Conservation (phyloP, 441 rosid species). For the Croton laevigatus region DNA sequence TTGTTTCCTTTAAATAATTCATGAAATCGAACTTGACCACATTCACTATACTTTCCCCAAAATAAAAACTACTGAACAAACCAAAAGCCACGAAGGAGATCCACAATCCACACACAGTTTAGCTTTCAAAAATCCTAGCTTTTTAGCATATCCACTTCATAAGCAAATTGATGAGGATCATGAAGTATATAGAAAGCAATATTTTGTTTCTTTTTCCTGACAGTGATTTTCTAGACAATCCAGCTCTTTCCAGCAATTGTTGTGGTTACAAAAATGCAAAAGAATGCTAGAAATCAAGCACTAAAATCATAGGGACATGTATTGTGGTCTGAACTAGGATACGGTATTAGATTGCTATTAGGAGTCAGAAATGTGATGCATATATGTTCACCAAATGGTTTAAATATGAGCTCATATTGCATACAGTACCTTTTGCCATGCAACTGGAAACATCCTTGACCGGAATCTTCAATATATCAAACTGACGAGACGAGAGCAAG, state of each 20-base stretch:
- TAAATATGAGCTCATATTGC: constrained; percentile 3
- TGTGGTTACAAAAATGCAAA: background rate
- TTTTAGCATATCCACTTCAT: background rate
- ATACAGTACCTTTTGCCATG: constrained; percentile 52
- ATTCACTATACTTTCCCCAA: background rate
- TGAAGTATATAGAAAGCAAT: background rate
- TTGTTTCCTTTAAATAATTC: background rate
- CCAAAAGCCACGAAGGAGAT: background rate
- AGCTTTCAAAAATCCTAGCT: background rate
- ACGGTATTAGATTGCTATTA: background rate
- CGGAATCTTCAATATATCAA: constrained; percentile 60
- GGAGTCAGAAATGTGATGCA: background rate
- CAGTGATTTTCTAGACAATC: background rate
- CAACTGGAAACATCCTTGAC: constrained; percentile 55
- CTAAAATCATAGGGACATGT: background rate
- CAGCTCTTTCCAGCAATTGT: background rate
- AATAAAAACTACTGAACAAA: background rate
- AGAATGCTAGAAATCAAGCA: background rate
- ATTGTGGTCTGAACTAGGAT: background rate
- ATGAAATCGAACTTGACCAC: background rate
- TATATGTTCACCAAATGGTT: background rate
- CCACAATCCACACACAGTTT: background rate
- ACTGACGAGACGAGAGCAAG: constrained; percentile 56
- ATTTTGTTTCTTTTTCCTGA: background rate
- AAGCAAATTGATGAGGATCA: background rate